These are phyloP conservation scores for Globisporangium spinosum DNA, from an alignment of 352 stramenopile genomes.

Conservation along the genomic window DNA sequence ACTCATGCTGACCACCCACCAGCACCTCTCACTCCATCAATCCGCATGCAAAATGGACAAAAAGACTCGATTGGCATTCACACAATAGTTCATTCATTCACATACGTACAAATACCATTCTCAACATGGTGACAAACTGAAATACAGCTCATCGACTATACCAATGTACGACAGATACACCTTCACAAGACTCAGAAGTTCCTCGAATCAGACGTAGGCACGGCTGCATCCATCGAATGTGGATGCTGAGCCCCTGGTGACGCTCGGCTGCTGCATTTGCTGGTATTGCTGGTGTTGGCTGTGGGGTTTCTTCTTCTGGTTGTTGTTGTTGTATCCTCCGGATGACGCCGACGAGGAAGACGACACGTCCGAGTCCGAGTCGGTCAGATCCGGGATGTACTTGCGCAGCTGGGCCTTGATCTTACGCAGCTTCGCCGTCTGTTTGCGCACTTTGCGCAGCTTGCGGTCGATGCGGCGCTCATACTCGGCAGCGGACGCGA, in stretches of 20 bases:
- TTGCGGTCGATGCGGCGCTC: constrained; percentile 44
- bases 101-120: background rate
- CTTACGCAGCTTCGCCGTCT: constrained; percentile 35
- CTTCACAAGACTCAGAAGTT: too few relatives aligned
- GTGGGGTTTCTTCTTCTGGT: constrained; percentile 1
- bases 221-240: background rate
- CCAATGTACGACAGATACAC: background rate
- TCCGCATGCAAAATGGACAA: background rate
- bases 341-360: constrained; percentile 12
- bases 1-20: background rate
- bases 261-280: background rate
- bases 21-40: background rate
- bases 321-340: background rate
- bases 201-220: background rate
- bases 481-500: constrained; percentile 29
- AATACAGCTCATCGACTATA: background rate
- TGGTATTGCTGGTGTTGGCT: background rate
- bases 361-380: constrained; percentile 34
- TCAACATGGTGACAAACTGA: background rate
- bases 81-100: background rate
- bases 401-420: constrained; percentile 44
- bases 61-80: background rate
- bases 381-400: constrained; percentile 44
- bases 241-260: background rate
- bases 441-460: constrained; percentile 37